phyloP scores from a whole-genome alignment of 2,329 filamentous ascomycete species.

The Aspergillus latus region DNA sequence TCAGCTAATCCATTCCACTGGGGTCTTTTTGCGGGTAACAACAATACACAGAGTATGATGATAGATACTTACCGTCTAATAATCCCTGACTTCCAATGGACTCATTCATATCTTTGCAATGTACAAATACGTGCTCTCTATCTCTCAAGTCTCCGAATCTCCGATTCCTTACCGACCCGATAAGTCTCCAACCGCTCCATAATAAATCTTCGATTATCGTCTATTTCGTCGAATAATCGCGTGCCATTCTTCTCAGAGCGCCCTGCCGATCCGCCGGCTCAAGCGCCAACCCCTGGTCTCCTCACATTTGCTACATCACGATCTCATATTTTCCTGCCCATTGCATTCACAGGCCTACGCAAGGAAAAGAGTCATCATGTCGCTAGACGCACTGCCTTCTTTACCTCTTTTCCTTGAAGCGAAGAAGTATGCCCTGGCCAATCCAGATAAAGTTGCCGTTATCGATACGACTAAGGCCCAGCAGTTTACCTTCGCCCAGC shows the following conservation, averaged over 20 bases:
- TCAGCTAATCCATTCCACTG: not conserved
- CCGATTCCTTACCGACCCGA: slow-evolving; percentile 5
- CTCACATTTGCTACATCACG: not conserved
- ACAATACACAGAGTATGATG: too few species aligned
- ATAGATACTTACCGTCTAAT: not conserved
- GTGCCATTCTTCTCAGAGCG: not conserved
- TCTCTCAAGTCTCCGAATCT: not conserved
- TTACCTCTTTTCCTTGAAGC: slow-evolving; percentile 43
- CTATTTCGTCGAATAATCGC: slow-evolving; percentile 2
- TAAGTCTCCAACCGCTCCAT: not conserved
- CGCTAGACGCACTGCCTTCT: slow-evolving; percentile 34
- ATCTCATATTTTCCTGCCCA: not conserved
- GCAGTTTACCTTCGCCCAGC: slow-evolving; percentile 42
- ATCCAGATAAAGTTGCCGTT: slow-evolving; percentile 39
- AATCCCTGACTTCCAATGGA: too few species aligned
- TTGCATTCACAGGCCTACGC: not conserved
- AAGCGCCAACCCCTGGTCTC: not conserved
- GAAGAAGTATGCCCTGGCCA: slow-evolving; percentile 33
- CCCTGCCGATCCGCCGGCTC: slow-evolving; percentile 1
- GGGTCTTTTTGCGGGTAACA: not conserved
- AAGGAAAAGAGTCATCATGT: not conserved
- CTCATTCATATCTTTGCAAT: not conserved
- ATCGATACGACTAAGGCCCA: slow-evolving; percentile 41
- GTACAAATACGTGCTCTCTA: not conserved
- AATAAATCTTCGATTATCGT: not conserved